Base-by-base conservation (phyloP, 2,329 filamentous ascomycete species). In the Aspergillus aculeatinus region DNA sequence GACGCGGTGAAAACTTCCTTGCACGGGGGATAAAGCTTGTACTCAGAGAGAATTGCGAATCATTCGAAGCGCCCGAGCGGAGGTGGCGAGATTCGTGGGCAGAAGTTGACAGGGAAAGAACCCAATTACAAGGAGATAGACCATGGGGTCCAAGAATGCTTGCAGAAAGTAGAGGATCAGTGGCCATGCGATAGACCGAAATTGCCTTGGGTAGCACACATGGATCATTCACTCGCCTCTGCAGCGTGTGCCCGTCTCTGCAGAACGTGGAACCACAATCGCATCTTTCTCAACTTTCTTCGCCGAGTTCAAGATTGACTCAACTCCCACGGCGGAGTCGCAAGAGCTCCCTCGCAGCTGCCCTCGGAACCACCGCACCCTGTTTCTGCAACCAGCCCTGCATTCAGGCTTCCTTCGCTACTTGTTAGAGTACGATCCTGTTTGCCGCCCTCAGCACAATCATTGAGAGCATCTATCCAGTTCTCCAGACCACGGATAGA, bases 11-110 rank as follows among this genome's bases (percentile, higher is more conserved):
- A 16, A 48, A 52, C 4, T 16, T 52, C 5, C n/a, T 55, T 12
- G 11, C 16, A 16, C 19, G 25, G 12, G 19, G 51, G 23, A 55
- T 59, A 11, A 27, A 5, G 16, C 16, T 16, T 9, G 42, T 25
- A 12, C 60, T 61, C 39, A 33, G 52, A 16, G 44, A 50, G 14
- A 11, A 64, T 49, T 64, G 62, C 48, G 39, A 52, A 39, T 33
- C 52, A 11, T 54, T 54, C 19, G 21, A 53, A 50, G 29, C 19
- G 19, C 35, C 33, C 44, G 29, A 25, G 19, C 23, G 19, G 39
- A 48, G 35, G 19, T 27, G 51, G 16, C 21, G 47, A 47, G 21
- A 44, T 27, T 12, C 11, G 44, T 19, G 27, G 48, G 12, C 25
- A 25, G 4, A 25, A 6, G 25, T 25, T 25, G n/a, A 59, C 25